Evolutionary conservation across 371 early-diverging fungal genomes (phyloP).

Genomic region (Rhizopus stolonifer): DNA sequence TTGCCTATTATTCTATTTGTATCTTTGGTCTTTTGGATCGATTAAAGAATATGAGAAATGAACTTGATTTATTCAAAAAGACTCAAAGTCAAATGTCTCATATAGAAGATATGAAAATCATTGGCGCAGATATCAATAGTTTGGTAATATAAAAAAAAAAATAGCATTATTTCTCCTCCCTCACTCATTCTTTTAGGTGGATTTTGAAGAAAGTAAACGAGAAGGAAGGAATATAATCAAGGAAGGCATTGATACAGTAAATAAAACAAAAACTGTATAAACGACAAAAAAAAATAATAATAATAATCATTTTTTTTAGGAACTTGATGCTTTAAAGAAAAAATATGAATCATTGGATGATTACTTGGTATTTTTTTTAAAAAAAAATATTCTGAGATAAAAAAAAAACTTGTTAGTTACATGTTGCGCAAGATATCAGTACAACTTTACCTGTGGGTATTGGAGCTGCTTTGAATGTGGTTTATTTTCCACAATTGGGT

Average conservation of each 20-base stretch:
- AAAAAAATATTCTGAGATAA: no score
- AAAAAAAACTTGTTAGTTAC: slow-evolving; percentile 35
- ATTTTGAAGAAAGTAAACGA: slow-evolving; percentile 64
- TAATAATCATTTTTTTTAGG: slow-evolving; percentile 22
- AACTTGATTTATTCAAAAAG: slow-evolving; percentile 40
- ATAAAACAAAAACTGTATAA: background rate
- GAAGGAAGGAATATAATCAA: slow-evolving; percentile 64
- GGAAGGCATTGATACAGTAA: slow-evolving; percentile 55
- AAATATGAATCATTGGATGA: slow-evolving; percentile 59
- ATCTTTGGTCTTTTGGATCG: slow-evolving; percentile 39
- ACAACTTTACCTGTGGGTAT: slow-evolving; percentile 48
- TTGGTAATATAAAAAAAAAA: slow-evolving; percentile 3
- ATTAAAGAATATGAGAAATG: slow-evolving; percentile 1
- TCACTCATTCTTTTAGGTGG: slow-evolving; percentile 64
- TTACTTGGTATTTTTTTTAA: slow-evolving; percentile 37
- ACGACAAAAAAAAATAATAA: background rate
- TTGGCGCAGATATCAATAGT: slow-evolving; percentile 57
- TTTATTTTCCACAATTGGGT: slow-evolving; percentile 85
- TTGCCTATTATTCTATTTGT: slow-evolving; percentile 59
- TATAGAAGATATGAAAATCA: slow-evolving; percentile 39
- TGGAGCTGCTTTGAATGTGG: slow-evolving; percentile 61
- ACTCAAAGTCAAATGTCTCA: slow-evolving; percentile 15
- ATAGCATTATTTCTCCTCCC: no score
- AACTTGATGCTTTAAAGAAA: slow-evolving; percentile 62
- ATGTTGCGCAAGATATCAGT: slow-evolving; percentile 63